Evolutionary conservation across 1,139 yeast genomes (phyloP).

Genomic region (Arxiozyma telluris): DNA sequence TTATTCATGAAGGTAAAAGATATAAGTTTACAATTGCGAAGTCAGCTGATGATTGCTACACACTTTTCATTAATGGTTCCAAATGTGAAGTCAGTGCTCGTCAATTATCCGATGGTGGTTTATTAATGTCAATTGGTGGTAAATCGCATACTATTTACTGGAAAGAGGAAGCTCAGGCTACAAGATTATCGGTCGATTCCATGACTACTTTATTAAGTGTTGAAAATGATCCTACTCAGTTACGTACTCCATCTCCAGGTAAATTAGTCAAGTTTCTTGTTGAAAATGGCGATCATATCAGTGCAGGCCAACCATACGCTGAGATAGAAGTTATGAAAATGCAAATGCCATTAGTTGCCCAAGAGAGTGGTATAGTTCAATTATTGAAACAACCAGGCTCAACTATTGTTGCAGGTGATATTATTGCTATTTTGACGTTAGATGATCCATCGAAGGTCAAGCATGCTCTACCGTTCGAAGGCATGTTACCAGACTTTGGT

Average conservation of each 20-base stretch:
- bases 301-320: conserved; percentile 89
- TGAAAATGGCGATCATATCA: conserved; percentile 89
- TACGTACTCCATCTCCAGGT: conserved; percentile 98
- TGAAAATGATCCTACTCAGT: conserved; percentile 96
- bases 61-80: conserved; percentile 87
- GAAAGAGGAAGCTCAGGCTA: conserved; percentile 95
- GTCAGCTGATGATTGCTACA: conserved; percentile 75
- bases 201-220: conserved; percentile 88
- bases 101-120: conserved; percentile 87
- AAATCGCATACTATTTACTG: conserved; percentile 91
- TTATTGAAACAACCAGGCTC: conserved; percentile 97
- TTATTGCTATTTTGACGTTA: conserved; percentile 82
- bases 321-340: conserved; percentile 99
- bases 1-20: conserved; percentile 87
- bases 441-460: conserved; percentile 97
- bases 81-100: conserved; percentile 82
- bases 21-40: conserved; percentile 94
- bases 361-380: conserved; percentile 89
- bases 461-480: conserved; percentile 92
- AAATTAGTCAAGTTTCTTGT: conserved; percentile 87
- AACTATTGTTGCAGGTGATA: conserved; percentile 91
- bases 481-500: conserved; percentile 84
- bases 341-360: conserved; percentile 89
- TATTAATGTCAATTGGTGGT: conserved; percentile 80
- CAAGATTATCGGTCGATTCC: conserved; percentile 91